Evolutionary conservation across 768 basidiomycete species (phyloP).

Genomic region (Mycena filopes): DNA sequence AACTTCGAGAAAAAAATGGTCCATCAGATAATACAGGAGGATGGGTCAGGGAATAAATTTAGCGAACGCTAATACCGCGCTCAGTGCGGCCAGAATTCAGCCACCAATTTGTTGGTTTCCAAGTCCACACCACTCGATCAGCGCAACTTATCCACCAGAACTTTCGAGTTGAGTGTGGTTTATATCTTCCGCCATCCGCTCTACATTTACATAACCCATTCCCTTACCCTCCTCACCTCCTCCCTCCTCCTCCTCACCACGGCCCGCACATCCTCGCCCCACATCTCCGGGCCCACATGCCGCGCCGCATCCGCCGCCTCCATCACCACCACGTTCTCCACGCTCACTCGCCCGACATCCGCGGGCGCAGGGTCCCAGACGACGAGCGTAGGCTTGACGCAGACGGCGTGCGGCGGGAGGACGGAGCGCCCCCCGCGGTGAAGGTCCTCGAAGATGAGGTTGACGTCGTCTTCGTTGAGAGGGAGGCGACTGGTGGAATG

Average conservation of each 20-base stretch:
- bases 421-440: conserved; percentile 81
- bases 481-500: conserved; percentile 67
- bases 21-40: too few relatives aligned
- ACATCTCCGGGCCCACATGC: conserved; percentile 52
- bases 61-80: too few relatives aligned
- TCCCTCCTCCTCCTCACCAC: conserved; percentile 67
- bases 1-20: too few relatives aligned
- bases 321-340: conserved; percentile 90
- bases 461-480: conserved; percentile 85
- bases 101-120: too few relatives aligned
- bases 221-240: conserved; percentile 66
- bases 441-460: conserved; percentile 88
- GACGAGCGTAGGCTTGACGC: conserved; percentile 76
- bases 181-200: too few relatives aligned
- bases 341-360: conserved; percentile 67
- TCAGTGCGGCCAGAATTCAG: too few relatives aligned
- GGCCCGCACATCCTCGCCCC: conserved; percentile 62
- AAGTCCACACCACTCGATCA: too few relatives aligned
- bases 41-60: too few relatives aligned
- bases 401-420: conserved; percentile 81
- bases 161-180: too few relatives aligned
- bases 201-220: conserved; percentile 60
- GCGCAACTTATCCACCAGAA: too few relatives aligned
- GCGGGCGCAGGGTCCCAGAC: conserved; percentile 85
- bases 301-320: conserved; percentile 78